Evolutionary conservation across 140 eudicot species (phyloP).

Genomic region (Anethum foeniculum): DNA sequence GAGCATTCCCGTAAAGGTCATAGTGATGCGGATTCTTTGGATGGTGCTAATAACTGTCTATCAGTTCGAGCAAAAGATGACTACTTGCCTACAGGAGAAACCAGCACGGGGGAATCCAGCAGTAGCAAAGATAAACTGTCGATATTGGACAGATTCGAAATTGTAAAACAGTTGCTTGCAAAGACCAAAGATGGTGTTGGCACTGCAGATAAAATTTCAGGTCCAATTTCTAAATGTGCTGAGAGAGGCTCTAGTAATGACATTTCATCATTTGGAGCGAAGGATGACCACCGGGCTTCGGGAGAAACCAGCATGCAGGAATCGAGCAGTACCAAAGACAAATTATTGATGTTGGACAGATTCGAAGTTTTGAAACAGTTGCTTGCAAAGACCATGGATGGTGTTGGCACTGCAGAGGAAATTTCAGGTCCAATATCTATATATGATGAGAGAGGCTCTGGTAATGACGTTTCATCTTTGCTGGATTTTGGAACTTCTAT

Average conservation of each 20-base stretch:
- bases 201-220: background rate
- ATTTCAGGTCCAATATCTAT: background rate
- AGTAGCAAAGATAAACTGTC: conserved; percentile 7
- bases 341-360: conserved; percentile 20
- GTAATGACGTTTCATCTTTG: background rate
- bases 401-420: background rate
- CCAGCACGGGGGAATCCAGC: conserved; percentile 8
- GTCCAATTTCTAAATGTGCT: conserved; percentile 7
- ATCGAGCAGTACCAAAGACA: conserved; percentile 4
- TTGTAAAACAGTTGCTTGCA: conserved; percentile 21
- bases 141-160: conserved; percentile 22
- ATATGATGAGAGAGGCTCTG: conserved; percentile 14
- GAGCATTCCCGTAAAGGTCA: conserved; percentile 18
- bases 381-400: conserved; percentile 12
- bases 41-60: conserved; percentile 7
- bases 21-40: conserved; percentile 3
- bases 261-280: background rate
- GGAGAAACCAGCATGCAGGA: conserved; percentile 11
- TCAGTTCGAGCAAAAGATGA: conserved; percentile 15
- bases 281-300: background rate
- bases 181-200: conserved; percentile 6
- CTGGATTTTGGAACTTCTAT: conserved; percentile 21
- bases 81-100: background rate
- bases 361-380: conserved; percentile 20
- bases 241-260: conserved; percentile 4